Evolutionary conservation across 768 basidiomycete genomes (phyloP).

Genomic region (Aureoboletus auriporus): DNA sequence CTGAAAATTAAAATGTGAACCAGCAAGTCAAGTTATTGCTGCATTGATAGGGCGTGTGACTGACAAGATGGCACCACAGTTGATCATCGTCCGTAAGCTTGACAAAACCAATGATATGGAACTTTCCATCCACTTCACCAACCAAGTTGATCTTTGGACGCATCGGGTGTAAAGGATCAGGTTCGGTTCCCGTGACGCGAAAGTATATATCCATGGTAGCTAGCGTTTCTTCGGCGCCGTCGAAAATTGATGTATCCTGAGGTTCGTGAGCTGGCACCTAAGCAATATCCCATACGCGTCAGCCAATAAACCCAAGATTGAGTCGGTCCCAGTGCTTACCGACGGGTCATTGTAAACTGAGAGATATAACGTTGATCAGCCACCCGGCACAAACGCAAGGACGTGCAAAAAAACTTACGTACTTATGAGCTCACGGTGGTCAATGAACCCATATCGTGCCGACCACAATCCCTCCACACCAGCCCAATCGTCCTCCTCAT

Average conservation of each 20-base stretch:
- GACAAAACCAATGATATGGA: conserved; percentile 51
- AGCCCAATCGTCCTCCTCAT: conserved; percentile 29
- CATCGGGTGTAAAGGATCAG: conserved; percentile 45
- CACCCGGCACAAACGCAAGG: not conserved
- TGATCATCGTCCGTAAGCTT: conserved; percentile 54
- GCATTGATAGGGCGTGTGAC: conserved; percentile 18
- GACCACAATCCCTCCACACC: conserved; percentile 56
- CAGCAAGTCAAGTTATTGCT: not conserved
- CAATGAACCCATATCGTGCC: conserved; percentile 63
- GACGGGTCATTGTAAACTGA: conserved; percentile 48
- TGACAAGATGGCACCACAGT: conserved; percentile 62
- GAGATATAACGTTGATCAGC: conserved; percentile 2
- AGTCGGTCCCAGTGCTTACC: conserved; percentile 11
- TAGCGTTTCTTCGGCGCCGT: conserved; percentile 48
- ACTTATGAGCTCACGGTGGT: conserved; percentile 65
- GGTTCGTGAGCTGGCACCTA: conserved; percentile 29
- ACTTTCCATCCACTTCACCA: conserved; percentile 48
- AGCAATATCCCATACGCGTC: not conserved
- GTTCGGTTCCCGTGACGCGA: conserved; percentile 36
- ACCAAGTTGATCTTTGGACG: conserved; percentile 51
- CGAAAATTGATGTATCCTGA: conserved; percentile 47
- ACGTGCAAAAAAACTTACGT: not conserved
- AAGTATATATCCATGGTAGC: conserved; percentile 47
- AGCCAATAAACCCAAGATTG: not conserved
- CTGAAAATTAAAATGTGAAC: conserved; percentile 25